Evolutionary conservation across 2,329 filamentous ascomycete species (phyloP).

Genomic region (Thielaviopsis punctulata): DNA sequence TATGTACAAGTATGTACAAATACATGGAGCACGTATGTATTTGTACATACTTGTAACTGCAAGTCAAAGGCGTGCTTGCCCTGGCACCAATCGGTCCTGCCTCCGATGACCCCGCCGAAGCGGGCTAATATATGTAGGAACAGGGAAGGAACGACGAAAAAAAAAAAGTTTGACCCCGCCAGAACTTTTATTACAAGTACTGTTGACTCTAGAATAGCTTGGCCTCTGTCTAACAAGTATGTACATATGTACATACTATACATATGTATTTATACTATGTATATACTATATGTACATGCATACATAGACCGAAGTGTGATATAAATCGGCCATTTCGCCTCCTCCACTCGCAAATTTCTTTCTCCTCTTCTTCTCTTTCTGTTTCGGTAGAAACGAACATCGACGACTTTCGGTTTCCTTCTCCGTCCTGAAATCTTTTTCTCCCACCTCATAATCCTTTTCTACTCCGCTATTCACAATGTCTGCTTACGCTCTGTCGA

Average conservation of each 20-base stretch:
- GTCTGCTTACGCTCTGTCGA: slow-evolving; percentile 33
- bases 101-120: slow-evolving; percentile 12
- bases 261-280: no score
- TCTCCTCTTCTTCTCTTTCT: not conserved
- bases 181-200: not conserved
- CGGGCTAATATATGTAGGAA: not conserved
- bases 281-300: no score
- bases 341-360: not conserved
- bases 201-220: slow-evolving; percentile 1
- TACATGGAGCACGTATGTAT: no score
- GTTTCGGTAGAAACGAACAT: not conserved
- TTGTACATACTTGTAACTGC: no score
- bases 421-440: slow-evolving; percentile 5
- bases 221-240: not conserved
- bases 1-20: no score
- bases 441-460: not conserved
- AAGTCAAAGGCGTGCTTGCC: not conserved
- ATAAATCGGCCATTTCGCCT: slow-evolving; percentile 4
- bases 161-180: slow-evolving; percentile 10
- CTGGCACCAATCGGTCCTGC: not conserved
- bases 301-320: not conserved
- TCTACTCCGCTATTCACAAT: slow-evolving; percentile 19
- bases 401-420: not conserved
- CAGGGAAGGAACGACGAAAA: slow-evolving; percentile 1
- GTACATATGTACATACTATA: no score